phyloP scores from a whole-genome alignment of 2,329 filamentous ascomycete species.

The Emergomyces orientalis region DNA sequence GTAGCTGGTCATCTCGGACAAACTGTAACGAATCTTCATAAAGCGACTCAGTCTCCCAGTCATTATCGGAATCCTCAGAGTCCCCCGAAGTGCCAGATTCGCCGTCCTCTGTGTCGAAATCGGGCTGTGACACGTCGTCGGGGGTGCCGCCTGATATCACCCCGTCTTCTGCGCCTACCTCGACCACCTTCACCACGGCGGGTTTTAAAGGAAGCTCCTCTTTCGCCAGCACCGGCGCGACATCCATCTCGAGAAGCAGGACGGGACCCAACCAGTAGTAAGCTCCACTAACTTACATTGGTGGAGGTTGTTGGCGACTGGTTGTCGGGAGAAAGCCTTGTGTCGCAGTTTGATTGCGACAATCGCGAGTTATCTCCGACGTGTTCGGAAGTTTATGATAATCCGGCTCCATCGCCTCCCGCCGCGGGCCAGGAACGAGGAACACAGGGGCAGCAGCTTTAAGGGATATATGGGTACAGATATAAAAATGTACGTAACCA shows the following conservation, averaged over 20 bases:
- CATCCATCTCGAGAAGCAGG: slow-evolving; percentile 31
- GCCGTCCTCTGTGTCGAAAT: slow-evolving; percentile 22
- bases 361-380: slow-evolving; percentile 5
- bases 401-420: background rate
- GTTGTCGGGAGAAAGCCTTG: background rate
- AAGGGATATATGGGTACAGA: background rate
- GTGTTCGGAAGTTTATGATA: background rate
- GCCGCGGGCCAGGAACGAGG: background rate
- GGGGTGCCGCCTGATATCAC: slow-evolving; percentile 18
- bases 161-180: slow-evolving; percentile 21
- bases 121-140: slow-evolving; percentile 27
- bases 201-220: slow-evolving; percentile 27
- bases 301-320: slow-evolving; percentile 20
- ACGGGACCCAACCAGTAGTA: slow-evolving; percentile 26
- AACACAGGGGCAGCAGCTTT: background rate
- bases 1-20: slow-evolving; percentile 45
- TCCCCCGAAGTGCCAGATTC: slow-evolving; percentile 4
- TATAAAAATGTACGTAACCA: background rate
- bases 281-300: slow-evolving; percentile 26
- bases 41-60: slow-evolving; percentile 37
- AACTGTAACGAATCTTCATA: slow-evolving; percentile 55
- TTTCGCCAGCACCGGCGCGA: slow-evolving; percentile 28
- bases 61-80: slow-evolving; percentile 12
- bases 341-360: background rate
- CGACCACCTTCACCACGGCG: slow-evolving; percentile 30